Evolutionary conservation across 306 rosid genomes (phyloP), one percentile per base, ranked within the genome.

Genomic region (Alnus rubra): DNA sequence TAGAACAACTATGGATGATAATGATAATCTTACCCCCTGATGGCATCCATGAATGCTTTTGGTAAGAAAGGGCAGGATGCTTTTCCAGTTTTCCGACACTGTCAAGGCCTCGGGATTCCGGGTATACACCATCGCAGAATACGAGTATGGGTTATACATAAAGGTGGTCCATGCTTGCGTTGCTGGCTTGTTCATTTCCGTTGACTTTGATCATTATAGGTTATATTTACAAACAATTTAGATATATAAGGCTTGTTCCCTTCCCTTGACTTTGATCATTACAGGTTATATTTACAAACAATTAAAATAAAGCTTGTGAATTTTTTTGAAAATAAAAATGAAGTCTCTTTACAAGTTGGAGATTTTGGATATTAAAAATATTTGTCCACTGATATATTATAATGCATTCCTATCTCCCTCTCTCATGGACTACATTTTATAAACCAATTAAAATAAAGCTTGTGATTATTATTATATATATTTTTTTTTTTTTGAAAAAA

Each of bases 11-110:
- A 49, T 35, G 4, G 50, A 65, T 16, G 18, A 16, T 15, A 16
- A 11, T 7, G 71, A 65, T 45, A 8, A 68, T 69, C 83, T 52
- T 44, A 71, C 83, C 74, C 67, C 16, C 74, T 83, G 18, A 69
- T 42, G 45, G 45, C 45, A 42, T 42, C 83, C 86, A 83, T 83
- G 51, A 35, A 7, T 64, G 48, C 7, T 67, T 67, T 65, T 18
- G 48, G 2, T 48, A 37, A 10, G 39, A 39, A 8, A 37, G 12
- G 6, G 30, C 50, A 65, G 14, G 13, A 13, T 37, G 42, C 49
- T 18, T 58, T 23, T 23, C 28, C 28, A 23, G 28, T 23, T 23
- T 8, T 59, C 65, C 23, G 64, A 59, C 52, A 3, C 65, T 59
- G 6, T 58, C 2, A 67, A 37, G 70, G 48, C 19, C 47, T 31